Conservation (phyloP, 1,284 basidiomycete genomes). For the Heterobasidion parviporum region DNA sequence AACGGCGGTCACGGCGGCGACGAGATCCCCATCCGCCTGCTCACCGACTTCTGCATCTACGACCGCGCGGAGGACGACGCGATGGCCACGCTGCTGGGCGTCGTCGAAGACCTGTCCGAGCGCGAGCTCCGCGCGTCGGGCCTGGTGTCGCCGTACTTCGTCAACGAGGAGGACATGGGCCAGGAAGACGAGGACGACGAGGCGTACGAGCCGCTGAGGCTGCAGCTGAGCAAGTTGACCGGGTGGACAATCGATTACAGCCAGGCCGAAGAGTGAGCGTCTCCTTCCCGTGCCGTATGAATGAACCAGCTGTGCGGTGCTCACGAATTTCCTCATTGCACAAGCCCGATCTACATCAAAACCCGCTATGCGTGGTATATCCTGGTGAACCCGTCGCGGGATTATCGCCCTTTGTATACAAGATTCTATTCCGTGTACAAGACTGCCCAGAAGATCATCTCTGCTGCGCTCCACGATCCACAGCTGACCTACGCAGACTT, state of each 20-base stretch:
- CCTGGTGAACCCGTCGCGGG: constrained; percentile 34
- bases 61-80: constrained; percentile 20
- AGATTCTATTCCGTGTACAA: constrained; percentile 42
- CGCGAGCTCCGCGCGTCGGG: constrained; percentile 28
- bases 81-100: constrained; percentile 21
- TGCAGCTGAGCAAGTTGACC: constrained; percentile 27
- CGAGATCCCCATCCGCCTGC: constrained; percentile 26
- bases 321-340: not conserved
- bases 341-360: constrained; percentile 53
- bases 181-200: constrained; percentile 30
- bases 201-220: constrained; percentile 24
- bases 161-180: constrained; percentile 34
- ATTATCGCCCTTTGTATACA: constrained; percentile 35
- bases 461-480: constrained; percentile 13
- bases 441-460: constrained; percentile 35
- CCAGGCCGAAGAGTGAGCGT: constrained; percentile 27
- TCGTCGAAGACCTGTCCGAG: constrained; percentile 3
- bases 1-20: constrained; percentile 11
- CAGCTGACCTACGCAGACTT: constrained; percentile 8
- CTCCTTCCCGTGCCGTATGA: not conserved
- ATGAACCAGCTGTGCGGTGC: not conserved
- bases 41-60: constrained; percentile 33
- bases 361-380: constrained; percentile 56
- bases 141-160: constrained; percentile 21
- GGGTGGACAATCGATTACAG: constrained; percentile 27